Evolutionary conservation across 352 stramenopile genomes (phyloP).

Genomic region (Albugo laibachii): DNA sequence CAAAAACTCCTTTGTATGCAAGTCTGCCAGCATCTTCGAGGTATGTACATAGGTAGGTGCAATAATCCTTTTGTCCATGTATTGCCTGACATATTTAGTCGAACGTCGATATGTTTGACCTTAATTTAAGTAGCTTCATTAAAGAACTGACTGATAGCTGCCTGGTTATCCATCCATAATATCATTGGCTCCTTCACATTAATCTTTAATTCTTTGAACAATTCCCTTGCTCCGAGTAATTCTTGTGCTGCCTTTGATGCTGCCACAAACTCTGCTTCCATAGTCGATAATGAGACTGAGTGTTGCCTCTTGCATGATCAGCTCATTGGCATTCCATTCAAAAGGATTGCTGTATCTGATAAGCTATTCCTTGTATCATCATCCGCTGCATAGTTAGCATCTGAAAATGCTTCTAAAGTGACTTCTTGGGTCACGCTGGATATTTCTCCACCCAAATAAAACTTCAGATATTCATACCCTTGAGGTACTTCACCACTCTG

Average conservation of each 20-base stretch:
- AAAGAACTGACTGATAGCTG: conserved; percentile 4
- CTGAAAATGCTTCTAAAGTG: conserved; percentile 3
- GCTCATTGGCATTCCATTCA: conserved; percentile 4
- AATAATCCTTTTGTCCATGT: neutral
- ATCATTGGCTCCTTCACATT: neutral
- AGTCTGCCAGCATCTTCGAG: conserved; percentile 3
- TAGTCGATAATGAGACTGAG: conserved; percentile 6
- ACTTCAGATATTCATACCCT: conserved; percentile 6
- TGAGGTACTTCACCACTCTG: conserved; percentile 10
- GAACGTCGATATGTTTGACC: conserved; percentile 7
- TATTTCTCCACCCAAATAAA: neutral
- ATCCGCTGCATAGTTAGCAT: conserved; percentile 8
- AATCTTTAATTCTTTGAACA: conserved; percentile 2
- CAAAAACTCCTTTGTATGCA: conserved; percentile 6
- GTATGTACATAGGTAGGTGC: conserved; percentile 3
- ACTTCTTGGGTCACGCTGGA: neutral
- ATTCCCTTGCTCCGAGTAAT: conserved; percentile 3
- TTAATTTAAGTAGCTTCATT: conserved; percentile 2
- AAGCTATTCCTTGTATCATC: conserved; percentile 9
- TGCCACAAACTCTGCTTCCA: conserved; percentile 9
- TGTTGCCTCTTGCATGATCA: conserved; percentile 8
- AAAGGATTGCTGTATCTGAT: conserved; percentile 1
- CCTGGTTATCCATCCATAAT: conserved; percentile 6
- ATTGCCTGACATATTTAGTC: conserved; percentile 7
- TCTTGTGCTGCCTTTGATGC: conserved; percentile 1